Evolutionary conservation across 352 stramenopile genomes (phyloP), one percentile per base, ranked within the genome.

Genomic region (Vaucheria bursata): DNA sequence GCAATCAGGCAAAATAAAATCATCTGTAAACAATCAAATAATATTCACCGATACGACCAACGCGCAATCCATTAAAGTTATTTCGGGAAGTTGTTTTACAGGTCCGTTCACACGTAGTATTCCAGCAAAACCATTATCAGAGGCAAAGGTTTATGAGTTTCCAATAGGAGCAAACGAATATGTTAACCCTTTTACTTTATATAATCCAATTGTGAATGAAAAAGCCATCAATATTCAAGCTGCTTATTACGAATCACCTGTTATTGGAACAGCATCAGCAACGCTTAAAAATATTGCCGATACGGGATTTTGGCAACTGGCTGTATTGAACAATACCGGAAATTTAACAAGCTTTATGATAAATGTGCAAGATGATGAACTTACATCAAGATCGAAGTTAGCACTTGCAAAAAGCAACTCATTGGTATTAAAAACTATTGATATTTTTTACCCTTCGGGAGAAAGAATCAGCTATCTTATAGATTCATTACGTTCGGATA

Each of bases 301-400:
- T 59, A 59, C 45, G 45, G 45, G 45, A 59, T 59, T 59, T 59
- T 59, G 45, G 45, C 45, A 59, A 59, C 45, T 59, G 45, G 45
- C 45, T 59, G 45, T 59, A 59, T 59, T 59, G 45, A 59, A 59
- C 45, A 59, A 59, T 59, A 59, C 45, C 45, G 45, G 45, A 59
- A 59, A 59, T 59, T 59, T 59, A 59, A 59, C 45, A 59, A 59
- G 45, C 45, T 59, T 59, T 59, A 59, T 59, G 45, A 59, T 59
- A 59, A 59, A 59, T 59, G 45, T 59, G 45, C 45, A 59, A 59
- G 45, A 59, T 59, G 45, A 59, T 59, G 45, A 59, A 59, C 45
- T 59, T 59, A 59, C 45, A 59, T 59, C 45, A 59, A 59, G 45
- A 59, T 59, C 45, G 45, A 59, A 59, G 45, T 59, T 59, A 59